Conservation (phyloP, 177 flowering plant species). For the Vitis hybrid region DNA sequence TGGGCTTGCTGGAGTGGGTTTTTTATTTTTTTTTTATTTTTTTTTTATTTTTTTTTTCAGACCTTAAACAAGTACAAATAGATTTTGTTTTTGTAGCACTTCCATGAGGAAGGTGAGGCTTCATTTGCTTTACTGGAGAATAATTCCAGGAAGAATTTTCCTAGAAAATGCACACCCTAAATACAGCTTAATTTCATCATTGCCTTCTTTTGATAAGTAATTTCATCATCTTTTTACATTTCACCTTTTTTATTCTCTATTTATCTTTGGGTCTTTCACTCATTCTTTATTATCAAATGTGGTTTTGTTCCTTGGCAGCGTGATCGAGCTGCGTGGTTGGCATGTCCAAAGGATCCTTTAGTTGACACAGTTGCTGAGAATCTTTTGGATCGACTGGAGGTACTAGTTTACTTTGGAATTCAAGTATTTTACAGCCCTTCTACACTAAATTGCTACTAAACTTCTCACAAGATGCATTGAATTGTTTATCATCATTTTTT, state of each 20-base stretch:
- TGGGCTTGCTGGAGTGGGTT: too few relatives aligned
- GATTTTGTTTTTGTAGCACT: too few relatives aligned
- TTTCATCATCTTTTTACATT: neutral
- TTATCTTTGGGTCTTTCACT: neutral
- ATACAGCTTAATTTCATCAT: neutral
- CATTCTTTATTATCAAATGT: constrained; percentile 1
- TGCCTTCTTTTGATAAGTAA: neutral
- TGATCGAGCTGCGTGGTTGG: constrained; percentile 95
- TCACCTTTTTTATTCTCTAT: too few relatives aligned
- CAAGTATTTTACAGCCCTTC: neutral
- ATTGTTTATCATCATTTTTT: neutral
- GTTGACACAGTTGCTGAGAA: constrained; percentile 83
- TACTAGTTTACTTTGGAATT: constrained; percentile 11
- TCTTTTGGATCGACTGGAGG: constrained; percentile 87
- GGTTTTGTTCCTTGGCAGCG: constrained; percentile 41
- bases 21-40: too few relatives aligned
- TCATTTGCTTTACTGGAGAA: neutral
- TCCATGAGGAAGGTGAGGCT: neutral
- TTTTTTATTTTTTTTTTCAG: too few relatives aligned
- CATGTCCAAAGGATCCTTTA: constrained; percentile 59
- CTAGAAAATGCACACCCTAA: neutral
- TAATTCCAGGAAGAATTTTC: too few relatives aligned
- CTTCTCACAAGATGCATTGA: neutral
- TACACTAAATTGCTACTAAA: neutral
- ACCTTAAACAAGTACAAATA: too few relatives aligned